Percentiles rank a stretch among this genome's conserved stretches.
Conservation (phyloP, 345 rosid species). For the Barbarea vulgaris region DNA sequence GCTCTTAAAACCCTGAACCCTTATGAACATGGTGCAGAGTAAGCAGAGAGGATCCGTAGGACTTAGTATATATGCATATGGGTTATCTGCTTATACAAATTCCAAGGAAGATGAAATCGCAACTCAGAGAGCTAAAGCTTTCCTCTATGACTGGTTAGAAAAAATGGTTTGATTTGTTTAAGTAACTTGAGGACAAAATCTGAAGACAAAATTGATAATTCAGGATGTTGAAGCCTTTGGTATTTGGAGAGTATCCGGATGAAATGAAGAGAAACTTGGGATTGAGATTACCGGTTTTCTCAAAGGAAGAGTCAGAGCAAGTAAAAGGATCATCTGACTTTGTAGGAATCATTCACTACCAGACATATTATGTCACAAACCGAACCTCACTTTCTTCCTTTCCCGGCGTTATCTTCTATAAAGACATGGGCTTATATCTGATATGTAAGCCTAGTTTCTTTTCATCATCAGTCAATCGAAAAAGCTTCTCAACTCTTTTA, state of each 20-base stretch:
- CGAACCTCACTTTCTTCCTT: conserved; percentile 25
- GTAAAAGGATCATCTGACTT: conserved; percentile 70
- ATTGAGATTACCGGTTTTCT: conserved; percentile 67
- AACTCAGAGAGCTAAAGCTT: conserved; percentile 47
- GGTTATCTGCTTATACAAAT: conserved; percentile 51
- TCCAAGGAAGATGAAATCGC: conserved; percentile 52
- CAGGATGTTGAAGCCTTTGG: conserved; percentile 67
- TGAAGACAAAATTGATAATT: neutral
- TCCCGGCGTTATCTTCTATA: conserved; percentile 37
- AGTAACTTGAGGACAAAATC: neutral
- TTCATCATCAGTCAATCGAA: neutral
- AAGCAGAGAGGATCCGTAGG: conserved; percentile 61
- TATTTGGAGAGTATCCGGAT: conserved; percentile 74
- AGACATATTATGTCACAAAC: conserved; percentile 37
- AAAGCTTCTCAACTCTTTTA: neutral
- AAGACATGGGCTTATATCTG: conserved; percentile 42
- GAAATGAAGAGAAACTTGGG: conserved; percentile 62
- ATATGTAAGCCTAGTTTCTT: conserved; percentile 36
- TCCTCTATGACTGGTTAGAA: conserved; percentile 56
- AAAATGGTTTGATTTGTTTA: neutral
- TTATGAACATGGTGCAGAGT: conserved; percentile 42
- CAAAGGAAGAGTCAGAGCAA: conserved; percentile 52
- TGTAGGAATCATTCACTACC: conserved; percentile 58
- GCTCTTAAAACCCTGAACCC: neutral
- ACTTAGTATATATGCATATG: conserved; percentile 42